Conservation (phyloP, 345 rosid genomes). For the Eucalyptus grandis region DNA sequence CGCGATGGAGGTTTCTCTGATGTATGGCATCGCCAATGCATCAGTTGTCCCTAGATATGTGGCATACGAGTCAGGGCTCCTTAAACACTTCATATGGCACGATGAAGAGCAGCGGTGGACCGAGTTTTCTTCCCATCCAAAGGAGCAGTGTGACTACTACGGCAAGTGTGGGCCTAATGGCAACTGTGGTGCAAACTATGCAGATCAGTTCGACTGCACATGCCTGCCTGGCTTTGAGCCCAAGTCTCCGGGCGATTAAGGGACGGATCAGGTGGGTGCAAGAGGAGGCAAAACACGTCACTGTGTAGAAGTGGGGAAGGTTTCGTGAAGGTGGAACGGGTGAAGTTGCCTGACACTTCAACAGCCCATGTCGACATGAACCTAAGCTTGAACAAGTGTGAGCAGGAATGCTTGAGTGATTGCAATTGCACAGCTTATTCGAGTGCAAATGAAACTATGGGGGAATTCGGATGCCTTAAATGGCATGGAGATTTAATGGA, state of each 20-base stretch:
- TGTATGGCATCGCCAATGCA: slow-evolving; percentile 7
- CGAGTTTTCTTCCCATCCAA: slow-evolving; percentile 27
- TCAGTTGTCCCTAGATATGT: slow-evolving; percentile 27
- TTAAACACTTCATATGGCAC: slow-evolving; percentile 36
- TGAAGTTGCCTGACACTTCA: slow-evolving; percentile 19
- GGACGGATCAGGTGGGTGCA: slow-evolving; percentile 41
- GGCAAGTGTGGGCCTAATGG: slow-evolving; percentile 40
- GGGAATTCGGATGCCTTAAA: slow-evolving; percentile 47
- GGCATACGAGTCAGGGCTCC: slow-evolving; percentile 27
- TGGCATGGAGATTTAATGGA: slow-evolving; percentile 44
- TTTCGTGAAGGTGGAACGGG: slow-evolving; percentile 19
- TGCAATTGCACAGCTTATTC: slow-evolving; percentile 46
- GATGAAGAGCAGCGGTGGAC: slow-evolving; percentile 25
- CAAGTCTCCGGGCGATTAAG: slow-evolving; percentile 14
- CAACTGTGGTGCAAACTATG: background rate
- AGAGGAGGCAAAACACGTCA: slow-evolving; percentile 5
- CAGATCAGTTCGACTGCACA: slow-evolving; percentile 20
- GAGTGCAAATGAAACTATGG: slow-evolving; percentile 17
- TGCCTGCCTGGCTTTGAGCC: slow-evolving; percentile 71
- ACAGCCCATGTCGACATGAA: slow-evolving; percentile 14
- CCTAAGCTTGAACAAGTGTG: slow-evolving; percentile 27
- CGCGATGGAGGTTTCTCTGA: slow-evolving; percentile 12
- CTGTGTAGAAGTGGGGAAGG: slow-evolving; percentile 32
- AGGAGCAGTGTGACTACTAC: slow-evolving; percentile 54
- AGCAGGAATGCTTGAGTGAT: background rate